Conservation (phyloP, 1,284 basidiomycete genomes). For the Puccinia coronata region DNA sequence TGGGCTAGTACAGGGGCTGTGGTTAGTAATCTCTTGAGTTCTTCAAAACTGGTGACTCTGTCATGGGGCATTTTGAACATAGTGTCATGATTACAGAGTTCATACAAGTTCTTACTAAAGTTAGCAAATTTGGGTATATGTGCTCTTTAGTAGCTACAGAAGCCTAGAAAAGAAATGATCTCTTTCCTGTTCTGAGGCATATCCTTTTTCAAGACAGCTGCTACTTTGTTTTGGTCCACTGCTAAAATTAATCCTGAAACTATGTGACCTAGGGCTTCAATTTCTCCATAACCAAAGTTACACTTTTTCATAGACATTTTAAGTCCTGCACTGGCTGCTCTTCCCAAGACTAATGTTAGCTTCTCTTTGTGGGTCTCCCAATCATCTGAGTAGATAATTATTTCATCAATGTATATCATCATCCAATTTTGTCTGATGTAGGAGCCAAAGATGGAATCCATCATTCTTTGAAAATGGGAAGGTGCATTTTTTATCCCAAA, state of each 20-base stretch:
- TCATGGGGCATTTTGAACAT: no score
- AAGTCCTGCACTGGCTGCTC: no score
- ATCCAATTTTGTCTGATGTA: no score
- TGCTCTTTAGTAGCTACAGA: slow-evolving; percentile 9
- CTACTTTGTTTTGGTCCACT: slow-evolving; percentile 62
- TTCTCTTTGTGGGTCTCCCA: no score
- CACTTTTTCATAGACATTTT: slow-evolving; percentile 22
- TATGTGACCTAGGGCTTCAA: slow-evolving; percentile 59
- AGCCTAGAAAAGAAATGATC: slow-evolving; percentile 7
- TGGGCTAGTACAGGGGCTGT: not conserved
- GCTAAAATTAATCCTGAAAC: slow-evolving; percentile 57
- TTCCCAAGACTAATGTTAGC: no score
- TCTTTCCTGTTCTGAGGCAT: slow-evolving; percentile 55
- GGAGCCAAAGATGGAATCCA: no score
- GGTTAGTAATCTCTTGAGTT: no score
- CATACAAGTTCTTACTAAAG: not conserved
- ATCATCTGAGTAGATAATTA: no score
- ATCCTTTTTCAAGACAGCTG: slow-evolving; percentile 60
- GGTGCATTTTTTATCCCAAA: no score
- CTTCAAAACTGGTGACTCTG: no score
- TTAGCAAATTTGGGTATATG: not conserved
- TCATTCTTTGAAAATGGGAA: no score
- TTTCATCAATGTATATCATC: no score
- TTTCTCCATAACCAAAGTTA: slow-evolving; percentile 11
- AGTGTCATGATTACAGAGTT: not conserved